These are phyloP conservation scores for Geotrichum siamense DNA, from an alignment of 1,139 yeast genomes.

Conservation along the genomic window DNA sequence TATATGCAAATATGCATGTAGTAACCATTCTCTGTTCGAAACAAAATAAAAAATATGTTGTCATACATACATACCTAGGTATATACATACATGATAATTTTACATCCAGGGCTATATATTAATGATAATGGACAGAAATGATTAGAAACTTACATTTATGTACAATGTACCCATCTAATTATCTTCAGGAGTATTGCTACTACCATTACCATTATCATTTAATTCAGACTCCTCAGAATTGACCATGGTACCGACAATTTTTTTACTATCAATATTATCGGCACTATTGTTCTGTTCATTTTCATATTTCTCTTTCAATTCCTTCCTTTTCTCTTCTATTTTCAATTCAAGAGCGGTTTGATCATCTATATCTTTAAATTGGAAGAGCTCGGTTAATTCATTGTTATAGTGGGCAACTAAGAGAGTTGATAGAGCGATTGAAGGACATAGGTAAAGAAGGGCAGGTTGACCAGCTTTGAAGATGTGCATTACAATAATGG, in stretches of 20 bases:
- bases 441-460: constrained; percentile 54
- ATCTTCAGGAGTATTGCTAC: too few relatives aligned
- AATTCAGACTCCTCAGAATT: background rate
- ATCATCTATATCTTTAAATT: constrained; percentile 32
- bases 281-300: constrained; percentile 1
- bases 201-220: background rate
- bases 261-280: background rate
- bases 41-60: too few relatives aligned
- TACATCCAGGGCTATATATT: too few relatives aligned
- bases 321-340: constrained; percentile 3
- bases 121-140: too few relatives aligned
- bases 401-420: constrained; percentile 35
- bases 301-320: constrained; percentile 9
- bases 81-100: too few relatives aligned
- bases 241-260: too few relatives aligned
- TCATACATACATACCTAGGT: too few relatives aligned
- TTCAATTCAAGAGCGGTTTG: constrained; percentile 9
- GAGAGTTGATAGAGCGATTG: constrained; percentile 37
- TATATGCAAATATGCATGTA: too few relatives aligned
- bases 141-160: too few relatives aligned
- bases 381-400: constrained; percentile 41
- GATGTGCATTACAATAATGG: constrained; percentile 39
- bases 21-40: too few relatives aligned
- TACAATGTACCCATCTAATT: too few relatives aligned
- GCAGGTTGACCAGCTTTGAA: constrained; percentile 59